A percentile compares a stretch with the other conserved stretches of the same genome.
phyloP scores from a whole-genome alignment of 768 basidiomycete species.

The Boletus subparvulus region DNA sequence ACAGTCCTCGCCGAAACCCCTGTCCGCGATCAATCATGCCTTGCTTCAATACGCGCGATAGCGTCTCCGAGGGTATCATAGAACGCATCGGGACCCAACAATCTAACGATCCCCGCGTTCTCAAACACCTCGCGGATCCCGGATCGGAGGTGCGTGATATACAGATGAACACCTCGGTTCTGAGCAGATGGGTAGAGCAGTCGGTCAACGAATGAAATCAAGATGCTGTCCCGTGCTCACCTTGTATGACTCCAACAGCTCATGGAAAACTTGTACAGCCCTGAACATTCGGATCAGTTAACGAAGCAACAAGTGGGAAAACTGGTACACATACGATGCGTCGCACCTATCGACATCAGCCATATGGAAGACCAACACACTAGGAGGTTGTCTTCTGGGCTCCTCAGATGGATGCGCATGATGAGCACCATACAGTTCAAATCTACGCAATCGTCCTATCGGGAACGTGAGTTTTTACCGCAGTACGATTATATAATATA shows the following conservation, averaged over 20 bases:
- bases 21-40: slow-evolving; percentile 8
- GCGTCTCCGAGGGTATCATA: slow-evolving; percentile 44
- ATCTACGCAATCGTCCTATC: slow-evolving; percentile 71
- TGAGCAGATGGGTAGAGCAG: slow-evolving; percentile 12
- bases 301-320: neutral
- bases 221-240: slow-evolving; percentile 35
- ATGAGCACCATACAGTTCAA: slow-evolving; percentile 85
- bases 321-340: slow-evolving; percentile 69
- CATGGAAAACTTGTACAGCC: slow-evolving; percentile 80
- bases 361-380: slow-evolving; percentile 87
- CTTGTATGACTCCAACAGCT: slow-evolving; percentile 75
- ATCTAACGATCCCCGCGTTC: slow-evolving; percentile 41
- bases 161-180: slow-evolving; percentile 45
- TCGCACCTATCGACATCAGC: slow-evolving; percentile 90
- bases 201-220: neutral
- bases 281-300: slow-evolving; percentile 37
- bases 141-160: slow-evolving; percentile 46
- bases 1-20: neutral
- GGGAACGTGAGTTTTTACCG: neutral
- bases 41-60: slow-evolving; percentile 38
- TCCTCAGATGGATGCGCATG: slow-evolving; percentile 87
- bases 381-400: slow-evolving; percentile 71
- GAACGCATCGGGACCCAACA: slow-evolving; percentile 46
- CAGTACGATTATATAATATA: neutral
- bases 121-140: slow-evolving; percentile 40